Base-by-base conservation (phyloP, 1,139 yeast genomes). In the Debaryomyces subglobosus region DNA sequence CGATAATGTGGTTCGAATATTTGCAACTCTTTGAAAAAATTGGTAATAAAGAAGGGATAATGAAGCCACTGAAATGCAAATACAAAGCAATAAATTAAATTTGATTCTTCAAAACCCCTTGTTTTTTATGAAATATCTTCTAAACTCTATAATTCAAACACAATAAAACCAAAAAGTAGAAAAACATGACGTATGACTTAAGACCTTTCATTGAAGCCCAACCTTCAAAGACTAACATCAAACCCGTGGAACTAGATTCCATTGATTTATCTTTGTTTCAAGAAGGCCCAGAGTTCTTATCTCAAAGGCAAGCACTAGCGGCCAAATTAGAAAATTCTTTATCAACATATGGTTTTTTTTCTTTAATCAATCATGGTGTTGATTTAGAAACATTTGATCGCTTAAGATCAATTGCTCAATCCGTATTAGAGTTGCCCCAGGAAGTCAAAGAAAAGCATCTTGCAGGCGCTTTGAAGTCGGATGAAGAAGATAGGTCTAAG, bases 391-490 rank as follows among this genome's bases (percentile, higher is more conserved):
- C 49, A 20, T 56, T 62, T 42, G 60, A 59, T n/a, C 55, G 51
- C 25, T 48, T 62, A 30, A 53, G 60, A 34, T 53, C 65, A 4
- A 47, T 59, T 45, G 65, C 65, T 5, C 66, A 62, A 47, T 57
- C 64, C 2, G 45, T 61, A 7, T 52, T 62, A 13, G 65, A 62
- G 43, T 48, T 62, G 15, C 63, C 64, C 4, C 58, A 52, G n/a
- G 65, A 62, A 25, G 56, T 48, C 3, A 57, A 58, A 42, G 44
- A 49, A 39, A 53, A 59, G 18, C 55, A 55, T 46, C 50, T 63
- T 15, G 69, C 71, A 3, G 71, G 70, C 2, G 67, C 69, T n/a
- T 56, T 27, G 4, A 27, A 65, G 33, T 60, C 71, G 1, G 71
- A 67, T 49, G 50, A 59, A 5, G 72, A 68, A 53, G 71, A 68